Percentiles rank a stretch among this genome's conserved stretches.
Conservation (phyloP, 139 green algal species). For the Tetraselmis chui region DNA sequence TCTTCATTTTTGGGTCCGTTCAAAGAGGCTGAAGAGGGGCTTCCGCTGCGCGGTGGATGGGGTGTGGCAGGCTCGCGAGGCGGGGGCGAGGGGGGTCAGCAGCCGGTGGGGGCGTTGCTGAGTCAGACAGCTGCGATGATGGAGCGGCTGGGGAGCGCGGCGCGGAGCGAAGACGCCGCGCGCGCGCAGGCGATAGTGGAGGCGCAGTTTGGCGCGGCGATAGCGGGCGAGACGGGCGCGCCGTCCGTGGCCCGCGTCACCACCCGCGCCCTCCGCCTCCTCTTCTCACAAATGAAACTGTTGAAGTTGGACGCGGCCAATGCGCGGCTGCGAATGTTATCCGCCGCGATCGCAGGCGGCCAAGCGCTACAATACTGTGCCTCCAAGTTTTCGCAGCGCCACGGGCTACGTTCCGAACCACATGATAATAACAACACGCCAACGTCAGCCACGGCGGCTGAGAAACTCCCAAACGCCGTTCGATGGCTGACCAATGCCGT, state of each 20-base stretch:
- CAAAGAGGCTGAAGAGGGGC: not conserved
- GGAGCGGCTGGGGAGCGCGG: slow-evolving; percentile 25
- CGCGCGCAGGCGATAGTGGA: slow-evolving; percentile 20
- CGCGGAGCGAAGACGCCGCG: slow-evolving; percentile 14
- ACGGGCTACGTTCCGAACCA: slow-evolving; percentile 12
- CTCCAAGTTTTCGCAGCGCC: slow-evolving; percentile 38
- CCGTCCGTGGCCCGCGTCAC: slow-evolving; percentile 9
- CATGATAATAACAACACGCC: no score
- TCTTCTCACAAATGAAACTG: slow-evolving; percentile 61
- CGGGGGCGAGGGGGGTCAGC: slow-evolving; percentile 2
- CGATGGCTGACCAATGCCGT: slow-evolving; percentile 17
- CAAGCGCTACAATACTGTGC: slow-evolving; percentile 37
- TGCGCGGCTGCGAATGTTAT: slow-evolving; percentile 38
- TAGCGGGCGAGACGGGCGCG: not conserved
- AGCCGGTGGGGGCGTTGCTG: slow-evolving; percentile 23
- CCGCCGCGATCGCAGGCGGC: not conserved
- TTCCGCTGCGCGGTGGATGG: not conserved
- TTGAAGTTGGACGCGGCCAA: slow-evolving; percentile 77
- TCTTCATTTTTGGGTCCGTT: no score
- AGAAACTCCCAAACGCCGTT: slow-evolving; percentile 15
- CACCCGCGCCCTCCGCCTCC: slow-evolving; percentile 45
- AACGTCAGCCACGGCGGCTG: not conserved
- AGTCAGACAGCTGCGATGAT: slow-evolving; percentile 24
- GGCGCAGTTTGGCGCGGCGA: slow-evolving; percentile 11
- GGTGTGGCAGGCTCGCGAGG: slow-evolving; percentile 17